phyloP scores from a whole-genome alignment of 805 yeast species.

The Wickerhamiella domercqiae region DNA sequence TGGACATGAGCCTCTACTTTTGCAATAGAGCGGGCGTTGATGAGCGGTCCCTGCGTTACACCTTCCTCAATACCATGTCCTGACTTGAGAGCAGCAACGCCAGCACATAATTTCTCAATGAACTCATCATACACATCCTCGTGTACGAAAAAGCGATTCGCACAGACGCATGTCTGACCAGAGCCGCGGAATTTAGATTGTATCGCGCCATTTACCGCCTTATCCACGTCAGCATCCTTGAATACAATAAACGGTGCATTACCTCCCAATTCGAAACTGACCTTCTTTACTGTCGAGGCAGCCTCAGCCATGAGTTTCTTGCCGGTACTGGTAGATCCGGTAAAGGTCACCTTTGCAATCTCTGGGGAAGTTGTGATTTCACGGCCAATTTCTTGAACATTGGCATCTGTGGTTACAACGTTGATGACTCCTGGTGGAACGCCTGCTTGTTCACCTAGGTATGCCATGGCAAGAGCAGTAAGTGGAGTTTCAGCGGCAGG shows the following conservation, averaged over 20 bases:
- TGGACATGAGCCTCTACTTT: constrained; percentile 48
- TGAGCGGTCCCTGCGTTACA: constrained; percentile 66
- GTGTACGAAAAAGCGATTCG: constrained; percentile 57
- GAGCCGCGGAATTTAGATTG: constrained; percentile 58
- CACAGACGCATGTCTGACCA: constrained; percentile 75
- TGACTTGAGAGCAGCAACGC: constrained; percentile 31
- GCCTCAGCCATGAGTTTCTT: constrained; percentile 49
- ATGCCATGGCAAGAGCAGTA: constrained; percentile 52
- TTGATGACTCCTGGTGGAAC: constrained; percentile 57
- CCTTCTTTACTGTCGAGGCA: constrained; percentile 45
- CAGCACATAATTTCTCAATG: constrained; percentile 32
- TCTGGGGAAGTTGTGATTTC: constrained; percentile 39
- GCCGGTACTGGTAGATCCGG: constrained; percentile 67
- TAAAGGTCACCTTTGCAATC: constrained; percentile 57
- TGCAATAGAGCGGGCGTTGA: constrained; percentile 43
- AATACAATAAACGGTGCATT: constrained; percentile 68
- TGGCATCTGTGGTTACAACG: constrained; percentile 32
- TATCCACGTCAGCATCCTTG: constrained; percentile 53
- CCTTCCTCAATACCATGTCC: constrained; percentile 48
- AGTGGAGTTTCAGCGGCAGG: constrained; percentile 69
- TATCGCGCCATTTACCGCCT: constrained; percentile 51
- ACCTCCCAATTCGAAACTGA: constrained; percentile 65
- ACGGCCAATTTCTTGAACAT: constrained; percentile 33
- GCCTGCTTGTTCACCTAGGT: constrained; percentile 49
- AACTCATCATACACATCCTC: constrained; percentile 49